Evolutionary conservation across 2,329 filamentous ascomycete species (phyloP).

Genomic region (Penicillium palitans): DNA sequence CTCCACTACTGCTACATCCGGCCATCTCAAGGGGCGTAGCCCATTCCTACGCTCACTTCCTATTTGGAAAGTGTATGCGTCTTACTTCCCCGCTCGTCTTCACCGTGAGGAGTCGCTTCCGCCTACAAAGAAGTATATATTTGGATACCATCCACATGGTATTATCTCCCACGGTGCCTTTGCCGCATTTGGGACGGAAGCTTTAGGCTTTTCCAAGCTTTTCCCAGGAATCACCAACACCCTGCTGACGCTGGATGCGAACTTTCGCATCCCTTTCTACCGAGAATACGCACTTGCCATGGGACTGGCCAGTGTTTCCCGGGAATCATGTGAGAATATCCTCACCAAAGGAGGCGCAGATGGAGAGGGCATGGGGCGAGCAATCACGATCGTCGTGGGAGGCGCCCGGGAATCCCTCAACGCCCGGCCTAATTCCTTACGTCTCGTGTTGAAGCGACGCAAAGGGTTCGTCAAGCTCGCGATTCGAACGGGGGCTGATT

Average conservation of each 20-base stretch:
- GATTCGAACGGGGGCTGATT: constrained; percentile 84
- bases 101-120: constrained; percentile 81
- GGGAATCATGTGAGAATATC: constrained; percentile 87
- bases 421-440: constrained; percentile 73
- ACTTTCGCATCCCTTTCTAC: constrained; percentile 92
- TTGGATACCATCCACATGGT: constrained; percentile 95
- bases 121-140: constrained; percentile 86
- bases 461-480: constrained; percentile 95
- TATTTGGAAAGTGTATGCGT: constrained; percentile 85
- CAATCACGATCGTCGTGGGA: constrained; percentile 92
- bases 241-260: constrained; percentile 88
- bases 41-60: constrained; percentile 70
- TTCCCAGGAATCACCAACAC: constrained; percentile 97
- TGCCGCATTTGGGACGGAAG: constrained; percentile 86
- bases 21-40: constrained; percentile 71
- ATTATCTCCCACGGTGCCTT: constrained; percentile 98
- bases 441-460: constrained; percentile 76
- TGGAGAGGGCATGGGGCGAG: constrained; percentile 83
- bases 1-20: constrained; percentile 74
- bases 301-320: constrained; percentile 84
- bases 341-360: constrained; percentile 77
- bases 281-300: constrained; percentile 89
- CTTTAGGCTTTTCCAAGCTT: constrained; percentile 78
- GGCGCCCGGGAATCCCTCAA: constrained; percentile 91
- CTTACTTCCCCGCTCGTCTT: constrained; percentile 85